A percentile compares a stretch with the other conserved stretches of the same genome.
phyloP scores from a whole-genome alignment of 192 early-diverging fungal genomes.

The Rhizophagus prolifer region DNA sequence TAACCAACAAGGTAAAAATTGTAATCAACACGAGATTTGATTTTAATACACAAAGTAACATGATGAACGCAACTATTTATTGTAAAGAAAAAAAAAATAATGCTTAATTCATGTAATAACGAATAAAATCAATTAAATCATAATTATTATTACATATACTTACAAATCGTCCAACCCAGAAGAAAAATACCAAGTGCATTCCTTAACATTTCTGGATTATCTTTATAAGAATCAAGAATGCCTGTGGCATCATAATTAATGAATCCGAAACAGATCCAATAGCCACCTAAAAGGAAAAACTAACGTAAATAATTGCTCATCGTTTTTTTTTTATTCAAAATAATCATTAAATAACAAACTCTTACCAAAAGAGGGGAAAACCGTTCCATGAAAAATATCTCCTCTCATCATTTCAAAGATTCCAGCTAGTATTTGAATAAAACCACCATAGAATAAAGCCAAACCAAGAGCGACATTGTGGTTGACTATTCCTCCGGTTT shows the following conservation, averaged over 20 bases:
- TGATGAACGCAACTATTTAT: constrained; percentile 55
- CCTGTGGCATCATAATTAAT: constrained; percentile 60
- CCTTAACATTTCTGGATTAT: constrained; percentile 32
- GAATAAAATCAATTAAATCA: background rate
- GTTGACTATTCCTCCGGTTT: constrained; percentile 57
- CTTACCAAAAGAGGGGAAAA: constrained; percentile 62
- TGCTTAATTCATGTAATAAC: background rate
- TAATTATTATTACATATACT: background rate
- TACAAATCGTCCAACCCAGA: constrained; percentile 37
- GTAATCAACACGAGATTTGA: constrained; percentile 62
- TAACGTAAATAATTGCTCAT: background rate
- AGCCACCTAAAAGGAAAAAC: constrained; percentile 43
- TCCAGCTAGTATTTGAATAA: constrained; percentile 72
- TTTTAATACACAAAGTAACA: constrained; percentile 65
- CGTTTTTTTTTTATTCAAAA: background rate
- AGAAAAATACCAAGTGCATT: constrained; percentile 63
- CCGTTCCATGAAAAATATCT: constrained; percentile 80
- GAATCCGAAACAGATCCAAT: constrained; percentile 64
- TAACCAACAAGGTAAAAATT: constrained; percentile 63
- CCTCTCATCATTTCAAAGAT: constrained; percentile 78
- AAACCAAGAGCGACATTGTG: constrained; percentile 61
- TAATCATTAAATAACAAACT: background rate
- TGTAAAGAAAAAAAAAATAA: background rate
- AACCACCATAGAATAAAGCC: constrained; percentile 73
- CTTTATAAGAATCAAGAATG: constrained; percentile 46